Evolutionary conservation across 306 rosid species (phyloP), one percentile per base, ranked within the genome.

Genomic region (Ammopiptanthus mongolicus): DNA sequence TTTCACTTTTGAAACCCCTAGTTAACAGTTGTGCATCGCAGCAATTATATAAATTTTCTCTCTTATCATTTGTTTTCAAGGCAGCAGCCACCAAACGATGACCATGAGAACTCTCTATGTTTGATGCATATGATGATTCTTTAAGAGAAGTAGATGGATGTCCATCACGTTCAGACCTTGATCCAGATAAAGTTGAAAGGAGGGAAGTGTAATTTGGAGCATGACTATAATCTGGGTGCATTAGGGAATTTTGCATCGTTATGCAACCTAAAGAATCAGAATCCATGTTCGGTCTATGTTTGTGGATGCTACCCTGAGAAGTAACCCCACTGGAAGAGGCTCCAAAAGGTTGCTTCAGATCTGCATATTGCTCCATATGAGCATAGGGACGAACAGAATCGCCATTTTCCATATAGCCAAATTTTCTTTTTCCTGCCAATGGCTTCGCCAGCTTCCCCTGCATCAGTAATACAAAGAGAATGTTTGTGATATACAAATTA

Each of bases 61-160:
- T 78, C 51, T 66, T 84, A 48, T 50, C 84, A 21, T 65, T 81
- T 66, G 51, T 71, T 60, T 71, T 65, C 51, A 69, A 57, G 19
- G 47, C n/a, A 56, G 86, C 81, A 74, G 73, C 66, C 34, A 81
- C 87, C 52, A 71, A 55, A 46, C 73, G 65, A 61, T 51, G 79
- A 66, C 65, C 77, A 47, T 29, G 81, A 70, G 81, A 70, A 56
- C 77, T 67, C 37, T 82, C 85, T 64, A 61, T 46, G 78, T 84
- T 83, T 52, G 93, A 84, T 23, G 65, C 72, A 72, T 67, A 80
- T 5, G 87, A 84, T 25, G 87, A 68, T 76, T 78, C 91, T 84
- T 83, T 82, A n/a, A 79, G 65, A 33, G 84, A 69, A 33, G 84
- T 76, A 50, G 84, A 73, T 71, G 75, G 69, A 48, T 17, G 75